Base-by-base conservation (phyloP, 306 rosid genomes). In the Hippophae rhamnoides region DNA sequence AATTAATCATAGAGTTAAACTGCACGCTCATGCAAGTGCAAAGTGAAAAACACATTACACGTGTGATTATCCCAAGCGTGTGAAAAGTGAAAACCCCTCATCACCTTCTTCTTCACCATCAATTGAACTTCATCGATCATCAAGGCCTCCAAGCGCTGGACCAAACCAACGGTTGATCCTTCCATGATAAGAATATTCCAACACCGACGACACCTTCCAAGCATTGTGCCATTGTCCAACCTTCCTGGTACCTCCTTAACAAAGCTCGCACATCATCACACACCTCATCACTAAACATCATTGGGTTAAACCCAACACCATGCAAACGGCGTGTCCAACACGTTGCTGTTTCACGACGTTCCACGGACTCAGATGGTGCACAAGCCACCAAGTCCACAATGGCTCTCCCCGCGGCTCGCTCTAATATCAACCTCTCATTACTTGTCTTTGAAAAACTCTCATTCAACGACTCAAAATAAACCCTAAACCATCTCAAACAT, bases 401-500 rank as follows among this genome's bases (percentile, higher is more conserved):
- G 52, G 89, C 93, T 47, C 92, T 69, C 45, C 98, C 98, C 1
- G 96, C 95, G 6, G 69, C 80, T 0, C 98, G 65, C 63, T 92
- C 96, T 2, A 92, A 76, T 79, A 82, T 77, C 74, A 92, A 61
- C 11, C 87, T 42, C 78, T 92, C 98, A 60, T 82, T 79, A 51
- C 87, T 87, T 5, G 95, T 84, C 67, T 65, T 11, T 18, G 80
- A 12, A 45, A 92, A 92, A 61, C 93, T 85, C 80, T 84, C 96
- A 3, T 87, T 95, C 72, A 92, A 55, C 3, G 89, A 76, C 46
- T 92, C 98, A 26, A 92, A 92, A 58, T 87, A 92, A 76, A 92
- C 89, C 89, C 93, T 81, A 85, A 87, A 92, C 98, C 98, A 92
- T 43, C 93, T 67, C 69, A 92, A 73, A 42, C 95, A 92, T 46